phyloP scores from a whole-genome alignment of 164 flowering plant species.

The Annona squamosa region DNA sequence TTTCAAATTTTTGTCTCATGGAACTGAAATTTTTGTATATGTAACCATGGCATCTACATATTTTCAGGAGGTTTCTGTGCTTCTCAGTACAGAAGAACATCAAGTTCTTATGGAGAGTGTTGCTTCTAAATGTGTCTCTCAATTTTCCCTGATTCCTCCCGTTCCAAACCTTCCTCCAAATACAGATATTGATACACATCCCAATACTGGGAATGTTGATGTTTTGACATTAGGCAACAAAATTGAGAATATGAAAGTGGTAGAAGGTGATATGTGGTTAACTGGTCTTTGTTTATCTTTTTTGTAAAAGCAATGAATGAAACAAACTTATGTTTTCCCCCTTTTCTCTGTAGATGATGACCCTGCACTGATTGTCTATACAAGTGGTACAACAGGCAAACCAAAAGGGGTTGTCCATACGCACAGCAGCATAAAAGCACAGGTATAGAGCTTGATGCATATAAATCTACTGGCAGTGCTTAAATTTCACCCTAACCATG shows the following conservation, averaged over 20 bases:
- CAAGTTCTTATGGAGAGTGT: constrained; percentile 62
- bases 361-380: constrained; percentile 81
- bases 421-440: constrained; percentile 68
- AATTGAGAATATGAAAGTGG: constrained; percentile 20
- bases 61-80: constrained; percentile 64
- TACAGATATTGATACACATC: constrained; percentile 12
- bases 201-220: constrained; percentile 21
- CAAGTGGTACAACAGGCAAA: constrained; percentile 99
- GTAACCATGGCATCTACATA: constrained; percentile 5
- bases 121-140: constrained; percentile 64
- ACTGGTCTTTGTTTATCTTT: neutral
- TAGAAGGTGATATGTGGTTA: constrained; percentile 30
- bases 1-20: constrained; percentile 1
- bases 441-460: constrained; percentile 37
- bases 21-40: neutral
- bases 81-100: constrained; percentile 82
- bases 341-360: constrained; percentile 41
- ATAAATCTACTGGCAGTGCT: neutral
- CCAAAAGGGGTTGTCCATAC: constrained; percentile 99
- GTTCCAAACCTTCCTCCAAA: constrained; percentile 34
- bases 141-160: constrained; percentile 56
- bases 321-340: neutral
- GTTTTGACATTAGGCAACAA: constrained; percentile 19
- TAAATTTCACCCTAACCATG: neutral
- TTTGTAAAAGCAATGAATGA: constrained; percentile 1